Conservation (phyloP, 805 yeast genomes). For the Suhomyces emberorum region DNA sequence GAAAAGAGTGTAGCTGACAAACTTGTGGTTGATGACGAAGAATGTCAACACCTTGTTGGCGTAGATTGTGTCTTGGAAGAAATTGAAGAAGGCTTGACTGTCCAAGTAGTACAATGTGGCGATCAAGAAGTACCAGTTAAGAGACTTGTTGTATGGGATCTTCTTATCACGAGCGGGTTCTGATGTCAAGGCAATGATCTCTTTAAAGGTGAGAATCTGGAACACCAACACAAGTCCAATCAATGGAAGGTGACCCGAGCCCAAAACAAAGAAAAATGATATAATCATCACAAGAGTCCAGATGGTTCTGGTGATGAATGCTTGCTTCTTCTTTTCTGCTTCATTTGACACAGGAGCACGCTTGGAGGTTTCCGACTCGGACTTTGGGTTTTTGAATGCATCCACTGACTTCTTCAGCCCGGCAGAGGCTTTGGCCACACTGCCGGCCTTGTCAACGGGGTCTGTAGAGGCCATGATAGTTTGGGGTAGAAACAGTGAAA, state of each 20-base stretch:
- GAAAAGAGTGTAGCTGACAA: slow-evolving; percentile 79
- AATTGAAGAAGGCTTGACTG: slow-evolving; percentile 75
- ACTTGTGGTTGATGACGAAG: slow-evolving; percentile 73
- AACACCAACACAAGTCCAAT: slow-evolving; percentile 66
- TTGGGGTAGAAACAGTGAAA: no score
- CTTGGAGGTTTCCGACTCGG: no score
- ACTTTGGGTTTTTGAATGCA: no score
- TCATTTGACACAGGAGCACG: slow-evolving; percentile 39
- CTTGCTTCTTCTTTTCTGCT: slow-evolving; percentile 67
- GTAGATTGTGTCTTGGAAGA: slow-evolving; percentile 53
- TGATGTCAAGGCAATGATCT: slow-evolving; percentile 81
- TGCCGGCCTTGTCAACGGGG: no score
- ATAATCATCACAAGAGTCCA: slow-evolving; percentile 93
- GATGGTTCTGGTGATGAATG: slow-evolving; percentile 80
- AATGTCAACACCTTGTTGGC: slow-evolving; percentile 53
- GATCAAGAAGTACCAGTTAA: slow-evolving; percentile 89
- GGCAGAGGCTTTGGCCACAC: no score
- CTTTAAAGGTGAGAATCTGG: slow-evolving; percentile 84
- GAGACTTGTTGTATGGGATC: slow-evolving; percentile 74
- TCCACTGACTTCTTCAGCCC: no score
- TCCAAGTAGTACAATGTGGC: slow-evolving; percentile 89
- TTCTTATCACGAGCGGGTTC: slow-evolving; percentile 82
- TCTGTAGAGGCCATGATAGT: no score
- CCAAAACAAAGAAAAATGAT: slow-evolving; percentile 64
- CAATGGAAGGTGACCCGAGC: slow-evolving; percentile 83